Percentiles rank a stretch among this genome's conserved stretches.
phyloP scores from a whole-genome alignment of 2,329 filamentous ascomycete genomes.

The Aureobasidium sp. region DNA sequence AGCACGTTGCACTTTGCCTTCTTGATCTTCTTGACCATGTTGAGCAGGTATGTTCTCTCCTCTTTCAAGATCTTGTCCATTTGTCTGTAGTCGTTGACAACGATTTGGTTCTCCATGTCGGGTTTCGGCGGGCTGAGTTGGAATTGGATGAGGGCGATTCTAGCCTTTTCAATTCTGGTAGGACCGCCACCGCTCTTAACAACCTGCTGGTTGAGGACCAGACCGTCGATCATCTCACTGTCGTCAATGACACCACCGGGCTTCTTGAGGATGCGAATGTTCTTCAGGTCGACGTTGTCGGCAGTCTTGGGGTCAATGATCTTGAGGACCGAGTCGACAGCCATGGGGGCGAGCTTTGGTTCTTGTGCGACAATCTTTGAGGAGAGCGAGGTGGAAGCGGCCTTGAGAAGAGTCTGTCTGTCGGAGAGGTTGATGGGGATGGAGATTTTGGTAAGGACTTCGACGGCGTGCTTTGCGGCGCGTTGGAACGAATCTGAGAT shows the following conservation, averaged over 20 bases:
- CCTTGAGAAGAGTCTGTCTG: slow-evolving; percentile 84
- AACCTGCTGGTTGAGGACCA: slow-evolving; percentile 86
- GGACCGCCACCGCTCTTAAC: slow-evolving; percentile 92
- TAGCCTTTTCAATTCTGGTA: slow-evolving; percentile 90
- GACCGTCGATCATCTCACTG: slow-evolving; percentile 90
- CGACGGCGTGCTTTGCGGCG: slow-evolving; percentile 80
- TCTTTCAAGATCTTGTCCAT: slow-evolving; percentile 99
- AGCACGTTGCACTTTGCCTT: slow-evolving; percentile 99
- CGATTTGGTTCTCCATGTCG: slow-evolving; percentile 97
- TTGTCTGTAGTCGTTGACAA: slow-evolving; percentile 98
- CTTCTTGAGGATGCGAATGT: slow-evolving; percentile 96
- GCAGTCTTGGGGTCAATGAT: slow-evolving; percentile 93
- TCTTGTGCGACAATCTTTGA: slow-evolving; percentile 99
- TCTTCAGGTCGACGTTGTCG: slow-evolving; percentile 92
- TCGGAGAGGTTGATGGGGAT: slow-evolving; percentile 85
- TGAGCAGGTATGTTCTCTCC: slow-evolving; percentile 93
- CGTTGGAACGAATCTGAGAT: slow-evolving; percentile 98
- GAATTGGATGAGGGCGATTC: slow-evolving; percentile 96
- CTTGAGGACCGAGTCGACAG: slow-evolving; percentile 91
- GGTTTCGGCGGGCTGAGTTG: slow-evolving; percentile 97
- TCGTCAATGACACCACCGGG: slow-evolving; percentile 97
- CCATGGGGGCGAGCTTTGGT: slow-evolving; percentile 95
- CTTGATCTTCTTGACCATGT: slow-evolving; percentile 99
- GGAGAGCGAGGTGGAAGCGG: slow-evolving; percentile 91
- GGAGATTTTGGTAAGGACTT: slow-evolving; percentile 91